Evolutionary conservation across 73 alveolate genomes (phyloP), one percentile per base, ranked within the genome.

Genomic region (Diophrys sp.): DNA sequence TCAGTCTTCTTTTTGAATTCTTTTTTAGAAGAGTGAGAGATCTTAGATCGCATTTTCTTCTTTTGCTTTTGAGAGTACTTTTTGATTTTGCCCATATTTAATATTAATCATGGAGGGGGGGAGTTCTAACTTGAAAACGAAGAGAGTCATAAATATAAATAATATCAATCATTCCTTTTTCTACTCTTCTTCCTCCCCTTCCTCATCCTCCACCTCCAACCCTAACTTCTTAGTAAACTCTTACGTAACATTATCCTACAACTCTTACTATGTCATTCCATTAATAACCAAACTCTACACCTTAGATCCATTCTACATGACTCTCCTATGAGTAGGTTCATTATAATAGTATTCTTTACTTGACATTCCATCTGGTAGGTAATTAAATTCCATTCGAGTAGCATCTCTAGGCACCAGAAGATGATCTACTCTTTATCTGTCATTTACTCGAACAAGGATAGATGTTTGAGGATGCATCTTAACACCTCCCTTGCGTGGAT

Each of bases 381-480:
- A 93, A 27, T 67, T 80, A 54, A 85, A 81, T 54, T 90, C 80
- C 54, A 93, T 71, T 73, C 96, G 74, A 44, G 86, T 85, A 69
- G 78, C 68, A 73, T 93, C 96, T 57, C 82, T 66, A 0, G 90
- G 87, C 66, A 75, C 79, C 31, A 86, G 71, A 79, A 77, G 87
- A 74, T 93, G 96, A 0, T 96, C 98, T 56, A 90, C 91, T 83
- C 98, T 87, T 68, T 90, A 81, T 5, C 95, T 77, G 87, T 93
- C 98, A n/a, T 85, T 72, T 14, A 93, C 73, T 82, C 98, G 84
- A 26, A 88, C 94, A 23, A 87, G 77, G 0, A n/a, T n/a, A 44
- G 18, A 18, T 44, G 18, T 18, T 11, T 44, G 18, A 44, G 5
- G 5, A 44, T 44, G 18, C 62, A 11, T 44, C 62, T 44, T 44